Evolutionary conservation across 257 asterid genomes (phyloP).

Genomic region (Catharanthus roseus): DNA sequence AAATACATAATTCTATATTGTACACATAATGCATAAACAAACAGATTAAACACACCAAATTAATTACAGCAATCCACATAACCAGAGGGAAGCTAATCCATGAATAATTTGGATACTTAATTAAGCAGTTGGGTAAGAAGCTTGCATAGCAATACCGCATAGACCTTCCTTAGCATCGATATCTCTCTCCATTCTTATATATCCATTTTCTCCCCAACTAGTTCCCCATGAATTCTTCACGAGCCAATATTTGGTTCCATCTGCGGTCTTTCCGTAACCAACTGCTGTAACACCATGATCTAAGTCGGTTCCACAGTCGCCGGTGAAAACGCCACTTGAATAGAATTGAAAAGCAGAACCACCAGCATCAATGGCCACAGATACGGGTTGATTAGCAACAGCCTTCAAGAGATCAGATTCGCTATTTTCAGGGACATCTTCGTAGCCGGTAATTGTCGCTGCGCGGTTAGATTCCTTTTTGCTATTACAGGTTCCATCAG

Average conservation of each 20-base stretch:
- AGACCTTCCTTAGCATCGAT: constrained; percentile 27
- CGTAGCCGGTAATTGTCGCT: constrained; percentile 24
- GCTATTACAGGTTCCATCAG: constrained; percentile 24
- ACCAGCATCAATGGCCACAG: constrained; percentile 35
- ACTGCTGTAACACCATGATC: constrained; percentile 33
- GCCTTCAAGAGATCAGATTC: constrained; percentile 29
- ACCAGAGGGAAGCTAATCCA: not conserved
- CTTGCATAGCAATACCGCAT: constrained; percentile 36
- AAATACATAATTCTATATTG: no score
- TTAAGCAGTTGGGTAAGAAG: constrained; percentile 30
- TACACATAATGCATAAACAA: no score
- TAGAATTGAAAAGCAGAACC: constrained; percentile 30
- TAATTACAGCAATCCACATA: not conserved
- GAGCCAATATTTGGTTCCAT: constrained; percentile 32
- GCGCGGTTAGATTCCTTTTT: constrained; percentile 17
- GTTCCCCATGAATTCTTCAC: constrained; percentile 38
- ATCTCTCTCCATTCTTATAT: constrained; percentile 25
- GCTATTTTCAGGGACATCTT: constrained; percentile 28
- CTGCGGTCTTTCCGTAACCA: constrained; percentile 19
- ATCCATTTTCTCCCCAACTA: constrained; percentile 30
- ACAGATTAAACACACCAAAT: not conserved
- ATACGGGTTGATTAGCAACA: constrained; percentile 34
- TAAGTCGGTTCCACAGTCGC: constrained; percentile 29
- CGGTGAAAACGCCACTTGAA: constrained; percentile 28
- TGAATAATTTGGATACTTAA: not conserved